Evolutionary conservation across 495 filamentous ascomycete genomes (phyloP).

Genomic region (Xylaria castorea): DNA sequence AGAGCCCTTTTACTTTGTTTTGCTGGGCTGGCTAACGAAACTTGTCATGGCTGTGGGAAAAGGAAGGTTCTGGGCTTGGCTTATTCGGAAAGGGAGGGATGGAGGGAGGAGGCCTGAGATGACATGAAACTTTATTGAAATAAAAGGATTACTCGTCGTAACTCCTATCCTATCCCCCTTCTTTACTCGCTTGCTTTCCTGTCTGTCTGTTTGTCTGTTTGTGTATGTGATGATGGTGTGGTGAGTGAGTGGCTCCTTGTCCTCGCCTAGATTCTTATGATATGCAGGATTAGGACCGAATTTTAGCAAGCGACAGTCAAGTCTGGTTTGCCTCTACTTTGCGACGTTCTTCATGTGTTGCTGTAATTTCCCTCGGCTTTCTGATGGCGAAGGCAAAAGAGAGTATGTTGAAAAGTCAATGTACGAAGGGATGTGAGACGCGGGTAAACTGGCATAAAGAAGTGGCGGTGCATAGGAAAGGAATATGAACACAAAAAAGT

Average conservation of each 20-base stretch:
- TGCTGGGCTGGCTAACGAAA: constrained; percentile 12
- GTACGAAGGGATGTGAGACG: background rate
- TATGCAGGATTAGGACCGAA: background rate
- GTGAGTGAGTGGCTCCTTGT: background rate
- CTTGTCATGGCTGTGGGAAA: constrained; percentile 14
- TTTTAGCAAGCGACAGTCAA: background rate
- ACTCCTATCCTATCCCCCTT: background rate
- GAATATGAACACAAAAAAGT: too few relatives aligned
- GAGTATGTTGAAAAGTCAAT: background rate
- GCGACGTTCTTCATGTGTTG: background rate
- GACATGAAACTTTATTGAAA: background rate
- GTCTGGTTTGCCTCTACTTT: background rate
- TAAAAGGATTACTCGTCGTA: constrained; percentile 1
- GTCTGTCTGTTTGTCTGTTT: background rate
- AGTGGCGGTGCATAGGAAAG: background rate
- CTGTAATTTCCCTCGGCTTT: background rate
- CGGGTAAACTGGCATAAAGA: background rate
- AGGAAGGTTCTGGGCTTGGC: constrained; percentile 4
- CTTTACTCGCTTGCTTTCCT: background rate
- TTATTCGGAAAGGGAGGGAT: constrained; percentile 17
- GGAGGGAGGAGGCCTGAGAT: background rate
- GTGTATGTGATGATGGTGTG: constrained; percentile 2
- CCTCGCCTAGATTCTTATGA: background rate
- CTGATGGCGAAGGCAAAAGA: background rate
- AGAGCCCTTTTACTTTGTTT: background rate